Base-by-base conservation (phyloP, 176 grass and related monocot genomes). In the Ananas comosus region DNA sequence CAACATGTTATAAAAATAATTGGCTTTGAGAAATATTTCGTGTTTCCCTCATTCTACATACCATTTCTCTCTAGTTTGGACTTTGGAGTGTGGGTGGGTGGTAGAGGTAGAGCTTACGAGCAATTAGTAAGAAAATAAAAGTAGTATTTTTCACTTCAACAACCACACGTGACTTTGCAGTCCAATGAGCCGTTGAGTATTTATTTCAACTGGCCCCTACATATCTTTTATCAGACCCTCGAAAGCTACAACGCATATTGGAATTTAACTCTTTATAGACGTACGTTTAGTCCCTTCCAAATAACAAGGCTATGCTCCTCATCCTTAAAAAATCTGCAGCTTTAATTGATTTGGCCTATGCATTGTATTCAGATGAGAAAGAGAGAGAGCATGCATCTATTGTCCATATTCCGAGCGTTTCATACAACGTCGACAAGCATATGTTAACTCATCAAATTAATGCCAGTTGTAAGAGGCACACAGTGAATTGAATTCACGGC, bases 341-440 rank as follows among this genome's bases (percentile, higher is more conserved):
- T 59, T 72, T 49, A 72, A 72, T 72, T 61, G 50, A 48, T 16
- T 72, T 61, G 53, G 70, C 53, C 53, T 48, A 48, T 72, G 13
- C 28, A n/a, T 13, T 72, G 70, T 49, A 48, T 19, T 48, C 52
- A 22, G 19, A 9, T 29, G 70, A 57, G 12, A 72, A 13, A 72
- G 70, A 58, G 13, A 17, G 6, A 52, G 12, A 68, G 9, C 11
- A 14, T 48, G 9, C 11, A 14, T 48, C 13, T 48, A 13, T 48
- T 69, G 11, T 69, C 9, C 24, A 51, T 19, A 69, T 51, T 16
- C 0, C n/a, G 27, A 49, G 6, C 48, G 17, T 24, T 69, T 23
- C 14, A 51, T 42, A 42, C 33, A 42, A 42, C 33, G 33, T 42
- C 33, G 5, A 42, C 33, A 42, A 42, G 33, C 33, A 42, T 42